Conservation (phyloP, 1,139 yeast species). For the Pneumocystis wakefieldiae region DNA sequence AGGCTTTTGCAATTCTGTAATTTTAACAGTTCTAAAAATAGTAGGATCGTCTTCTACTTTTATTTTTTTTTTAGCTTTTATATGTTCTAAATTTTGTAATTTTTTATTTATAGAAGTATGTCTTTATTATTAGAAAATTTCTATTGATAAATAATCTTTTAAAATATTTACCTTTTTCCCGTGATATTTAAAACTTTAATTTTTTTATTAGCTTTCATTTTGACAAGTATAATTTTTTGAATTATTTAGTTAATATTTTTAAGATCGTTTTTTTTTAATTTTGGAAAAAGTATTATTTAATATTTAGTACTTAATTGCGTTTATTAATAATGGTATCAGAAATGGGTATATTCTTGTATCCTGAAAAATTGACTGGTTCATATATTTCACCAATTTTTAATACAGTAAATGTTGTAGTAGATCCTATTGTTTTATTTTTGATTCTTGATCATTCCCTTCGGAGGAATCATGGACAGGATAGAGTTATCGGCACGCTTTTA, state of each 20-base stretch:
- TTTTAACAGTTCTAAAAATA: neutral
- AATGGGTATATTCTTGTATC: neutral
- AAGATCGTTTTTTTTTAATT: neutral
- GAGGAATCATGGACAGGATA: slow-evolving; percentile 32
- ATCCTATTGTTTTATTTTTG: slow-evolving; percentile 37
- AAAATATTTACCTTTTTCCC: neutral
- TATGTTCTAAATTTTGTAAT: neutral
- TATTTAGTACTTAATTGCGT: neutral
- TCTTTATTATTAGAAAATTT: neutral
- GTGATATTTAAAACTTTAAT: neutral
- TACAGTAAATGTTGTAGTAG: slow-evolving; percentile 16
- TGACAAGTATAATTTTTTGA: neutral
- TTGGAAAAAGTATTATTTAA: neutral
- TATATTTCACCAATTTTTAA: slow-evolving; percentile 2
- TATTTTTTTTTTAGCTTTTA: neutral
- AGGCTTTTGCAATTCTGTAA: neutral
- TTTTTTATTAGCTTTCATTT: neutral
- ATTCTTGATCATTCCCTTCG: slow-evolving; percentile 46
- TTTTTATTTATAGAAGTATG: neutral
- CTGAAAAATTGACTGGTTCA: neutral
- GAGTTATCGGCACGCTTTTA: slow-evolving; percentile 70
- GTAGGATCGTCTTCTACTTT: neutral
- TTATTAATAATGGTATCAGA: neutral
- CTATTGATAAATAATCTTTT: neutral
- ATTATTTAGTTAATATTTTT: neutral